Conservation (phyloP, 1,284 basidiomycete genomes). For the Pyrrhoderma noxium region DNA sequence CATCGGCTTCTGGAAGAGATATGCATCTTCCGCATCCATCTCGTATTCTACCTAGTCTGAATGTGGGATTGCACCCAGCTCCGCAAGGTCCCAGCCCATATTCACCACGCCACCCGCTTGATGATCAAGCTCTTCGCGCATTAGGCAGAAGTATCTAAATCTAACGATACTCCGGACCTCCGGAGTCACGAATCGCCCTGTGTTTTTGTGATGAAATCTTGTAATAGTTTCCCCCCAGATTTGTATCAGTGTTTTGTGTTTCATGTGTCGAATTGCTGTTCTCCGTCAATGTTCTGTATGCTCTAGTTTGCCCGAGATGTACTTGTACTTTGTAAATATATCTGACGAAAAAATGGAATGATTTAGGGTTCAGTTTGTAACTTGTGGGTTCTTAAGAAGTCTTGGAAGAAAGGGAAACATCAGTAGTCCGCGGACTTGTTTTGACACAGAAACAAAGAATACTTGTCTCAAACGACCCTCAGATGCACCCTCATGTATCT, state of each 20-base stretch:
- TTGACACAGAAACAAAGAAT: neutral
- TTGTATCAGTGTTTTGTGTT: too few species aligned
- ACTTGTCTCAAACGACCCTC: neutral
- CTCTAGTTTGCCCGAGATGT: neutral
- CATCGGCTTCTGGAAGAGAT: slow-evolving; percentile 4
- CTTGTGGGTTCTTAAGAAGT: too few species aligned
- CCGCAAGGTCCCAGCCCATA: slow-evolving; percentile 20
- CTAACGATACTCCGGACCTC: too few species aligned
- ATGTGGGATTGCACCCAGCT: slow-evolving; percentile 9
- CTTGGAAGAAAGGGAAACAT: too few species aligned
- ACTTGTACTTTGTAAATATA: too few species aligned
- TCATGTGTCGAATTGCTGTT: slow-evolving; percentile 2
- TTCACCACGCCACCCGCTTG: slow-evolving; percentile 29
- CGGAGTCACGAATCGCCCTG: too few species aligned
- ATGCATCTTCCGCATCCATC: slow-evolving; percentile 12
- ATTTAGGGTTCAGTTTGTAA: too few species aligned
- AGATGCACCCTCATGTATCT: slow-evolving; percentile 4
- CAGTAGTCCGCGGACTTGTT: too few species aligned
- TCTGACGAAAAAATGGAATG: too few species aligned
- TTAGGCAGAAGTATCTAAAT: slow-evolving; percentile 19
- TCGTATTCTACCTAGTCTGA: slow-evolving; percentile 11
- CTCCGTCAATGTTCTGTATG: neutral
- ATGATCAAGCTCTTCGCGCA: slow-evolving; percentile 28
- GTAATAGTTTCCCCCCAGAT: too few species aligned
- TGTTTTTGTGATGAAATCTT: too few species aligned